phyloP scores from a whole-genome alignment of 345 rosid genomes.

The Salix suchowensis region DNA sequence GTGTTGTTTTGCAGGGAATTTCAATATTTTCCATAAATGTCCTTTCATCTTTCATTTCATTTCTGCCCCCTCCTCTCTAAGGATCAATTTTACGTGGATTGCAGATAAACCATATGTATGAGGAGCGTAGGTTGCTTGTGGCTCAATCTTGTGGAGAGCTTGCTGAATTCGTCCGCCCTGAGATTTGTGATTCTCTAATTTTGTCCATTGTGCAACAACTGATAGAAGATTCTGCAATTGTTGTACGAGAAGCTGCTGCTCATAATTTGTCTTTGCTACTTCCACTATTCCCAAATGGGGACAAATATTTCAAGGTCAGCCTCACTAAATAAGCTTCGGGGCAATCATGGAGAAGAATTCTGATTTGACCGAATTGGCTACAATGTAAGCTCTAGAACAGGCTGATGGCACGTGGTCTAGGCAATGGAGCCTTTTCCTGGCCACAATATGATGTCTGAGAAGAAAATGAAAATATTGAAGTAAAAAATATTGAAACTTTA shows the following conservation, averaged over 20 bases:
- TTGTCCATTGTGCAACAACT: conserved; percentile 90
- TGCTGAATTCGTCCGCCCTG: conserved; percentile 89
- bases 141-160: conserved; percentile 99
- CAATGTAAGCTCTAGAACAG: conserved; percentile 69
- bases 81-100: conserved; percentile 24
- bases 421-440: conserved; percentile 41
- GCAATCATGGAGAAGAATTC: conserved; percentile 73
- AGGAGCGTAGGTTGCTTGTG: conserved; percentile 94
- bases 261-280: conserved; percentile 89
- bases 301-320: conserved; percentile 99
- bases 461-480: conserved; percentile 14
- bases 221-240: conserved; percentile 85
- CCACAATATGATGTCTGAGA: conserved; percentile 36
- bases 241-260: conserved; percentile 95
- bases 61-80: not conserved
- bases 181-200: conserved; percentile 94
- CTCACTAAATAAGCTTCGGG: conserved; percentile 65
- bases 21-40: conserved; percentile 2
- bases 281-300: conserved; percentile 81
- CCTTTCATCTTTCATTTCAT: not conserved
- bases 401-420: conserved; percentile 55
- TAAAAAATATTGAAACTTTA: not conserved
- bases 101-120: conserved; percentile 92
- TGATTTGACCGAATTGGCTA: conserved; percentile 73
- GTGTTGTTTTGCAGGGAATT: conserved; percentile 18